Base-by-base conservation (phyloP, 805 yeast genomes). In the Saturnispora quitensis region DNA sequence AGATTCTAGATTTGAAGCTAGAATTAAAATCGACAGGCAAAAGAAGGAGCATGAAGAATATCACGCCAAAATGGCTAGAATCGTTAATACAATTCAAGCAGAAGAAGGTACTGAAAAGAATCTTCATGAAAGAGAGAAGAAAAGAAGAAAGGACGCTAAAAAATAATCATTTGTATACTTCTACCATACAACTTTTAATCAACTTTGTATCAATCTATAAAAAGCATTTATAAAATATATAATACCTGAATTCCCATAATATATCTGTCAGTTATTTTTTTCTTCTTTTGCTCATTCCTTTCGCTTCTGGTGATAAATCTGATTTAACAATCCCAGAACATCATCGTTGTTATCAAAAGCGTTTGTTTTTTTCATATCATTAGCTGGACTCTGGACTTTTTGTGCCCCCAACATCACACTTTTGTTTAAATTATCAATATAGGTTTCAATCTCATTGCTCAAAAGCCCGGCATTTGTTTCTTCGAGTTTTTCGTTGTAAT, bases 61-160 rank as follows among this genome's bases (percentile, higher is more conserved):
- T 67, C 98, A 93, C 67, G 76, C 81, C 58, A 90, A 88, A 74
- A 87, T 93, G 89, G 86, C 95, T 43, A 78, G 78, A 58, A 84
- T 93, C 64, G 82, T 85, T 65, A 86, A 90, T 60, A 80, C 90
- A 51, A 88, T 93, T 62, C 86, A 86, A 56, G 89, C 97, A 4
- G 89, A 85, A 60, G 97, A 91, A 73, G 98, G 98, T 63, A 87
- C 93, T 5, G 97, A 89, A 64, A 86, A 88, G 75, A 90, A 93
- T 66, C 83, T 82, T 60, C 91, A 91, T 68, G 97, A 89, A 64
- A 77, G 89, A 55, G 97, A 90, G 63, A 86, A 80, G 74, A 81
- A 76, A 64, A 71, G 73, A 55, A 77, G 89, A 64, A 54, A 54
- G 43, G 55, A 52, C 13, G 71, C 74, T 40, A 73, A 74, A 58